These are phyloP conservation scores for Blepharisma undulans DNA, from an alignment of 169 alveolate species.

Conservation along the genomic window DNA sequence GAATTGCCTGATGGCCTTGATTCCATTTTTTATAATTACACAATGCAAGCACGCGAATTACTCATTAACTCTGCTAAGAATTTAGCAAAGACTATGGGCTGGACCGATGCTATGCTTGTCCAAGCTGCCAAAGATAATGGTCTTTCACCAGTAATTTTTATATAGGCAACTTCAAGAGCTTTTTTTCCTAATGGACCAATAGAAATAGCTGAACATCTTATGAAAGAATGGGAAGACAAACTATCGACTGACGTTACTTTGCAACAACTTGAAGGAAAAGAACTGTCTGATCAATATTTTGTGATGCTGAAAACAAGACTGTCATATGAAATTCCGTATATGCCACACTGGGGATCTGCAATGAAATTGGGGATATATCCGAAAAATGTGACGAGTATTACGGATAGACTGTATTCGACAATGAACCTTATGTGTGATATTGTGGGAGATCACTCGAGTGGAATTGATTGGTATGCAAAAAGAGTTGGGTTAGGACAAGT, in stretches of 20 bases:
- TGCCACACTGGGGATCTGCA: conserved; percentile 31
- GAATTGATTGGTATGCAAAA: conserved; percentile 20
- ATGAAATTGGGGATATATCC: background rate
- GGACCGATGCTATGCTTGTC: background rate
- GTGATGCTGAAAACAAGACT: background rate
- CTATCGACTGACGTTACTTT: conserved; percentile 11
- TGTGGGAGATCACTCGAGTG: conserved; percentile 18
- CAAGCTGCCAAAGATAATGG: background rate
- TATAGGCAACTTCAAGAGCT: conserved; percentile 25
- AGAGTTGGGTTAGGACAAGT: conserved; percentile 8
- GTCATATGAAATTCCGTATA: conserved; percentile 3
- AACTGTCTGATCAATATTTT: background rate
- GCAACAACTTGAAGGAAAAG: background rate
- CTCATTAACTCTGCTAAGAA: background rate
- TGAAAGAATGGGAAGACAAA: conserved; percentile 36
- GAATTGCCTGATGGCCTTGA: background rate
- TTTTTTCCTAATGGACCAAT: conserved; percentile 20
- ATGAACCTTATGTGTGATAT: conserved; percentile 31
- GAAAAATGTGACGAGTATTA: background rate
- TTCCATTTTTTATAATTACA: background rate
- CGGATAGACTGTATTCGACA: background rate
- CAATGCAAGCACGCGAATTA: background rate
- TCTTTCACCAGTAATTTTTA: conserved; percentile 10
- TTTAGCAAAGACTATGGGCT: conserved; percentile 16
- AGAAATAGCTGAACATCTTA: conserved; percentile 12